These are phyloP conservation scores for Colletotrichum echinochloae DNA, from an alignment of 2,329 filamentous ascomycete genomes.

Conservation along the genomic window DNA sequence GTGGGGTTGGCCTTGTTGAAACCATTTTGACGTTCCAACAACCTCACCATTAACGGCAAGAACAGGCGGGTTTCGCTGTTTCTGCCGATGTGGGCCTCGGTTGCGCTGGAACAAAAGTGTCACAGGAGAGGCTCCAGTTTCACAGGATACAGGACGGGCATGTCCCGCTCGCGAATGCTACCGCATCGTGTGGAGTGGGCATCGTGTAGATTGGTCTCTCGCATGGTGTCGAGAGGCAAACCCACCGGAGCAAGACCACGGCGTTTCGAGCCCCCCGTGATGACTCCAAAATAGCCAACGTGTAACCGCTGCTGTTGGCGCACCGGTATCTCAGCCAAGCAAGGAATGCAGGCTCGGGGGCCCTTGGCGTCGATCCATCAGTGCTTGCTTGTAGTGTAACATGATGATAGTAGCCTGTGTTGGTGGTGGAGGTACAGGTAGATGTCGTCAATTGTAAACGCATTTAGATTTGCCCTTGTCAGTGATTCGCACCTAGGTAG, in stretches of 20 bases:
- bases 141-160: constrained; percentile 10
- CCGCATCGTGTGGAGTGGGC: background rate
- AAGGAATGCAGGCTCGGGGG: constrained; percentile 18
- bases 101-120: constrained; percentile 32
- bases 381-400: constrained; percentile 1
- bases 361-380: constrained; percentile 32
- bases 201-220: background rate
- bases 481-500: constrained; percentile 6
- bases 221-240: background rate
- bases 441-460: background rate
- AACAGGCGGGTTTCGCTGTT: constrained; percentile 29
- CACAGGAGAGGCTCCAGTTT: constrained; percentile 26
- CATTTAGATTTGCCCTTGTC: constrained; percentile 19
- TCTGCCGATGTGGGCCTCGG: constrained; percentile 33
- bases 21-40: constrained; percentile 37
- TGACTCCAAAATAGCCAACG: background rate
- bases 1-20: constrained; percentile 29
- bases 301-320: background rate
- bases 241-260: background rate
- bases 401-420: too few relatives aligned
- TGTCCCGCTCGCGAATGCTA: constrained; percentile 3
- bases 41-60: constrained; percentile 30
- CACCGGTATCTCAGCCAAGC: constrained; percentile 8
- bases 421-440: too few relatives aligned
- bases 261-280: background rate